Base-by-base conservation (phyloP, 108 stramenopile genomes). In the Nitzschia sp. region DNA sequence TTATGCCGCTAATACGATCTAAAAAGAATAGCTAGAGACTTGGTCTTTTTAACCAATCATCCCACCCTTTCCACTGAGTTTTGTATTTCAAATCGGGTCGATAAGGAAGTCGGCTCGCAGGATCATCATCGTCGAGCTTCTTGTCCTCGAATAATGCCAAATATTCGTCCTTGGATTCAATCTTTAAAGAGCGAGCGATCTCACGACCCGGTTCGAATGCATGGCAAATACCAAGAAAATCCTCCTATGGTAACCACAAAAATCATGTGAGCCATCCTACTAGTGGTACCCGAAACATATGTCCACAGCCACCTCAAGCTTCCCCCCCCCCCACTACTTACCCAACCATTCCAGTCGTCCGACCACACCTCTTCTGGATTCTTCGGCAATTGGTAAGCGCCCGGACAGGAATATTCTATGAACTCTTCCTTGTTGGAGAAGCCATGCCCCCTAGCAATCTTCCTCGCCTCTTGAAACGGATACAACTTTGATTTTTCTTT, bases 341-440 rank as follows among this genome's bases (percentile, higher is more conserved):
- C n/a, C 89, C 89, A 90, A 17, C 83, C 83, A 41, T 53, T 78
- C 82, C 84, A 90, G 15, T 85, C 78, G 26, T 85, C 78, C 2
- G 19, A 28, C 84, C 84, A 90, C n/a, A 90, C 76, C 29, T 77
- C 69, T 46, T 87, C 69, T 11, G 86, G 79, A 73, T 90, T 83
- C 54, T 90, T 90, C 1, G 85, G 89, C 21, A 90, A 50, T 34
- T 87, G 85, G 55, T 90, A 90, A 3, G 89, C 85, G 13, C 89
- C 89, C 28, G 89, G 66, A 62, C 89, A 90, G 21, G 54, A 54
- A 63, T 90, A 90, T 0, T 85, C 84, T 2, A 85, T 13, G 48
- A 87, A 90, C 62, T 90, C 89, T 50, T 87, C 64, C 25, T 70
- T 59, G 6, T 73, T 61, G 22, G 70, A 66, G 58, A 90, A 90